Evolutionary conservation across 495 filamentous ascomycete genomes (phyloP), one percentile per base, ranked within the genome.

Genomic region (Podospora fimiseda): DNA sequence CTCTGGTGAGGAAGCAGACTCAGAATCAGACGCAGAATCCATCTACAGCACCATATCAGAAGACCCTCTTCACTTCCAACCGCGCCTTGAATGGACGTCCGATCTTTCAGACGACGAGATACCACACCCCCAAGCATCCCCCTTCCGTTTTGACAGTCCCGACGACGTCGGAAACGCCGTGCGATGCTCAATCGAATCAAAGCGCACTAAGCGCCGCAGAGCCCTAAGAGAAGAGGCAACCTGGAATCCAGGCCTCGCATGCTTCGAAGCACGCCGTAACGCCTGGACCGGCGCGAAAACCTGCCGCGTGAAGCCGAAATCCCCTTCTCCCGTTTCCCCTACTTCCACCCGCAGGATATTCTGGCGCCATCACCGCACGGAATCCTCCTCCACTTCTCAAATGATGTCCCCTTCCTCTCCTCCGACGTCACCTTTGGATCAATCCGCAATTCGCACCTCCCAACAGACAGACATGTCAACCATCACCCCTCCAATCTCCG

Each of bases 191-290:
- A 63, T 63, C 9, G 48, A 73, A 22, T 62, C 66, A 18, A 73
- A 79, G 50, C 74, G 80, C 36, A 81, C 84, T 41, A 73, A 77
- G 48, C 80, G 81, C 53, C 74, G 87, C 56, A 74, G 79, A 56
- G 76, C 71, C 9, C 64, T 87, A 48, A 77, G 86, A 47, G 85
- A 86, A 30, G 92, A 97, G 63, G 81, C 88, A 77, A 63, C 67
- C 15, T 94, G 87, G 87, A 97, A 96, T 56, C 72, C 80, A 18
- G 93, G 93, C 0, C 64, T 98, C 38, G 75, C 81, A 42, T 84
- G 82, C 57, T 98, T 86, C 71, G 74, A 82, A 42, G 80, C 80
- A 30, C 74, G 88, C 46, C 79, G 93, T 38, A 81, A 96, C 70
- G 85, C 81, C 14, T 98, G 93, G 93, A 87, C 89, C 9, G 85